Conservation (phyloP, 495 filamentous ascomycete species). For the Penicillium waksmanii region DNA sequence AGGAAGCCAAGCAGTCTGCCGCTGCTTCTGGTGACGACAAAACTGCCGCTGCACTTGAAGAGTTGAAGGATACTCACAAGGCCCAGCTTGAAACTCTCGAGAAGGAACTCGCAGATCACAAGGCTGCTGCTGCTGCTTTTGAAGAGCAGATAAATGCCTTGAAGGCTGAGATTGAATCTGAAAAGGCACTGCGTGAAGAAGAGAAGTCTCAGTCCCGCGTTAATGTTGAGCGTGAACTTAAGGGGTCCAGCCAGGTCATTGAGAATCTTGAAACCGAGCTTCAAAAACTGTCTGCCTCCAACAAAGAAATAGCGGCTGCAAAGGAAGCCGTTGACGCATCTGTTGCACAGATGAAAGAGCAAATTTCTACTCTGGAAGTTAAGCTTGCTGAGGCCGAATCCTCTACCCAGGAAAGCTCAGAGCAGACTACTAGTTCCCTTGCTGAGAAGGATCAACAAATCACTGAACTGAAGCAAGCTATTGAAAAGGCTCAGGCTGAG, state of each 20-base stretch:
- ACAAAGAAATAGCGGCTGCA: slow-evolving; percentile 45
- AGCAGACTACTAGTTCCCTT: slow-evolving; percentile 31
- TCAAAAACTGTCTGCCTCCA: slow-evolving; percentile 41
- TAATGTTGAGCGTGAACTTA: slow-evolving; percentile 40
- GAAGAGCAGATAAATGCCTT: slow-evolving; percentile 45
- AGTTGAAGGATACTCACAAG: slow-evolving; percentile 44
- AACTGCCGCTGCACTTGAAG: slow-evolving; percentile 40
- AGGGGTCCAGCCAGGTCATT: slow-evolving; percentile 48
- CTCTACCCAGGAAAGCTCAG: slow-evolving; percentile 30
- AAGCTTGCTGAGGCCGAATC: slow-evolving; percentile 44
- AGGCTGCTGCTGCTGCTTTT: slow-evolving; percentile 38
- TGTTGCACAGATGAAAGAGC: slow-evolving; percentile 37
- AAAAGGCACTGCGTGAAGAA: slow-evolving; percentile 39
- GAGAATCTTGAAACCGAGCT: slow-evolving; percentile 49
- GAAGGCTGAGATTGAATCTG: slow-evolving; percentile 42
- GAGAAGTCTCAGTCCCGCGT: slow-evolving; percentile 47
- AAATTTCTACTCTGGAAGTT: slow-evolving; percentile 43
- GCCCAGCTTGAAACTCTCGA: slow-evolving; percentile 42
- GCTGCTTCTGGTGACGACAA: slow-evolving; percentile 41
- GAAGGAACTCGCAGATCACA: slow-evolving; percentile 42
- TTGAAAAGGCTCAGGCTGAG: slow-evolving; percentile 41
- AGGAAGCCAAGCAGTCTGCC: slow-evolving; percentile 44
- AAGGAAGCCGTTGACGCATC: slow-evolving; percentile 44
- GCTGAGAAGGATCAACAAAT: slow-evolving; percentile 47
- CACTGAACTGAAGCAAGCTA: slow-evolving; percentile 37